phyloP scores from a whole-genome alignment of 2,329 filamentous ascomycete species.

The Fusarium tupiense region DNA sequence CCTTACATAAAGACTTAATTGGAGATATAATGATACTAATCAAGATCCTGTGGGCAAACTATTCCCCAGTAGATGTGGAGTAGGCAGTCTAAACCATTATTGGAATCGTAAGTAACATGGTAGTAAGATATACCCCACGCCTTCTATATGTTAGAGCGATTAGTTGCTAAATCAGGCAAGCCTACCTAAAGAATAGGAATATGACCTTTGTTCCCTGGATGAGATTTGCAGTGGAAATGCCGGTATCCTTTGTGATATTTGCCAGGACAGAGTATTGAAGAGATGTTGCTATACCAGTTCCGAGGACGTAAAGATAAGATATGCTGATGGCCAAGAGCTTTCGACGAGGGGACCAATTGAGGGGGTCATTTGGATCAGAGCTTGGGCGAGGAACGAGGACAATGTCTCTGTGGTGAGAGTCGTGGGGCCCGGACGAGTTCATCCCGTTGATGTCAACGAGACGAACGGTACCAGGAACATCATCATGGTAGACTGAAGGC shows the following conservation, averaged over 20 bases:
- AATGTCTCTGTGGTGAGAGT: conserved; percentile 1
- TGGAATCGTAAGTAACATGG: neutral
- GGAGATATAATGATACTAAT: neutral
- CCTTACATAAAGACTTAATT: neutral
- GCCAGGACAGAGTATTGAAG: conserved; percentile 2
- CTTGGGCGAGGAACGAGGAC: neutral
- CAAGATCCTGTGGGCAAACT: neutral
- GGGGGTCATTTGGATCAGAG: neutral
- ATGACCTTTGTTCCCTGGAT: neutral
- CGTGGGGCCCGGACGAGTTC: neutral
- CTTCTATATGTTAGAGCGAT: neutral
- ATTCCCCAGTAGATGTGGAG: neutral
- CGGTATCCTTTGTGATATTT: neutral
- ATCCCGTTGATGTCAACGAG: conserved; percentile 4
- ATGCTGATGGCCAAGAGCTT: neutral
- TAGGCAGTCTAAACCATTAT: conserved; percentile 1
- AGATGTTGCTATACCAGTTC: neutral
- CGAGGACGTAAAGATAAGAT: neutral
- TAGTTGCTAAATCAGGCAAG: neutral
- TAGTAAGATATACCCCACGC: neutral
- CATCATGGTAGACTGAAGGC: neutral
- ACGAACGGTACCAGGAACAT: neutral
- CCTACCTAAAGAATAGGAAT: neutral
- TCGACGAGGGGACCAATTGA: neutral
- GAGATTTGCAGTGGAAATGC: neutral